Evolutionary conservation across 2,329 filamentous ascomycete genomes (phyloP).

Genomic region (Teratosphaeria zuluensis): DNA sequence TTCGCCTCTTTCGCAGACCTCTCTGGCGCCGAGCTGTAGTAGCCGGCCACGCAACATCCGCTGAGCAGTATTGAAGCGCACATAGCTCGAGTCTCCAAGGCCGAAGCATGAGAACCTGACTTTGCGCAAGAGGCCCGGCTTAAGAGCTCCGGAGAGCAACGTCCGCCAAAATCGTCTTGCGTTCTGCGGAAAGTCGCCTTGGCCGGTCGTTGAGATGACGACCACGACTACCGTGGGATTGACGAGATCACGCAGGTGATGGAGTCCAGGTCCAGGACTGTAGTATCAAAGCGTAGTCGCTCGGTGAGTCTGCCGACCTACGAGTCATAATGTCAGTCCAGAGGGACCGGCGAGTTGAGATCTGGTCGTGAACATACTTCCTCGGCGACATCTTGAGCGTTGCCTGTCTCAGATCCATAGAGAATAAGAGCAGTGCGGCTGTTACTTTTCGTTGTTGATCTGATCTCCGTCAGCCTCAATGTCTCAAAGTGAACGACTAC

Average conservation of each 20-base stretch:
- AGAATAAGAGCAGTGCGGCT: conserved; percentile 56
- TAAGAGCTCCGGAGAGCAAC: conserved; percentile 68
- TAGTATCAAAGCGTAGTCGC: conserved; percentile 67
- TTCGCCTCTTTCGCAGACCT: conserved; percentile 71
- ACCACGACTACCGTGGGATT: conserved; percentile 57
- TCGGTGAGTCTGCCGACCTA: conserved; percentile 58
- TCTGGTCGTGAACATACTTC: conserved; percentile 37
- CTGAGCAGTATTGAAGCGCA: conserved; percentile 87
- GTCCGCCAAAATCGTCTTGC: conserved; percentile 74
- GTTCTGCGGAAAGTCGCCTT: conserved; percentile 87
- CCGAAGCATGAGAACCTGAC: conserved; percentile 79
- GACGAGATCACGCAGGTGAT: conserved; percentile 49
- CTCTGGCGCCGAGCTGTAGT: conserved; percentile 67
- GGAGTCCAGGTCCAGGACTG: conserved; percentile 67
- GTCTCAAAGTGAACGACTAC: too few relatives aligned
- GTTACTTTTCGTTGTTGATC: background rate
- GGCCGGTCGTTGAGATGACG: conserved; percentile 82
- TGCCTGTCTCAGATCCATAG: conserved; percentile 93
- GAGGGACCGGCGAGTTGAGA: background rate
- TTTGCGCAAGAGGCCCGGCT: conserved; percentile 55
- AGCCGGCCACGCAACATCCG: conserved; percentile 80
- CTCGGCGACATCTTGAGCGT: conserved; percentile 81
- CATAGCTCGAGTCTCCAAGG: conserved; percentile 87
- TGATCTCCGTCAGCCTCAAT: background rate
- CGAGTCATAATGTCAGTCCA: background rate